Percentiles rank a stretch among this genome's conserved stretches.
Evolutionary conservation across 305 asterid genomes (phyloP).

Genomic region (Fraxinus nigra): DNA sequence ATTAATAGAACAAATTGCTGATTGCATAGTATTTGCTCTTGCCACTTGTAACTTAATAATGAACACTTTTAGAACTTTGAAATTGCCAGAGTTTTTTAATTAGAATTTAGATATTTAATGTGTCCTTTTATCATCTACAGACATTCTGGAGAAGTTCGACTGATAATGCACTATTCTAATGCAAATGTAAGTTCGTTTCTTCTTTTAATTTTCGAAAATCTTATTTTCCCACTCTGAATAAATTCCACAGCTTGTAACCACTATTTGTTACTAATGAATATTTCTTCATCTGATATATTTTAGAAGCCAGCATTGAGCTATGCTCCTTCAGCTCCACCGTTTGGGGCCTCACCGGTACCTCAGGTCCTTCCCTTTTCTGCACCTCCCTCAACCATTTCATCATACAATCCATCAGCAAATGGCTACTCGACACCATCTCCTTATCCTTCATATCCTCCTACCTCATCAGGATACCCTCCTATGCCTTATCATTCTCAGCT

Average conservation of each 20-base stretch:
- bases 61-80: background rate
- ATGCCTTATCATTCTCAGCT: slow-evolving; percentile 30
- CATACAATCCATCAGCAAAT: slow-evolving; percentile 28
- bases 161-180: slow-evolving; percentile 79
- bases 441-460: slow-evolving; percentile 46
- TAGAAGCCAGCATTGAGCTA: slow-evolving; percentile 64
- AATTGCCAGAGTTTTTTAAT: background rate
- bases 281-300: slow-evolving; percentile 4
- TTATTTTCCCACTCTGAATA: background rate
- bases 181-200: slow-evolving; percentile 53
- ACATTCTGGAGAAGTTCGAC: slow-evolving; percentile 81
- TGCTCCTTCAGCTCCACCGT: slow-evolving; percentile 61
- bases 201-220: background rate
- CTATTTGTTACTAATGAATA: background rate
- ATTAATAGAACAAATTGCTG: background rate
- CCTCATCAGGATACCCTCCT: slow-evolving; percentile 39
- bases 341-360: slow-evolving; percentile 26
- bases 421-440: slow-evolving; percentile 37
- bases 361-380: slow-evolving; percentile 44
- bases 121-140: slow-evolving; percentile 40
- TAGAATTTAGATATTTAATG: background rate
- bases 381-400: slow-evolving; percentile 41
- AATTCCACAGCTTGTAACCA: background rate
- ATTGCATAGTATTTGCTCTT: background rate
- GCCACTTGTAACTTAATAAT: background rate